Evolutionary conservation across 371 early-diverging fungal species (phyloP).

Genomic region (Haplosporangium sp.): DNA sequence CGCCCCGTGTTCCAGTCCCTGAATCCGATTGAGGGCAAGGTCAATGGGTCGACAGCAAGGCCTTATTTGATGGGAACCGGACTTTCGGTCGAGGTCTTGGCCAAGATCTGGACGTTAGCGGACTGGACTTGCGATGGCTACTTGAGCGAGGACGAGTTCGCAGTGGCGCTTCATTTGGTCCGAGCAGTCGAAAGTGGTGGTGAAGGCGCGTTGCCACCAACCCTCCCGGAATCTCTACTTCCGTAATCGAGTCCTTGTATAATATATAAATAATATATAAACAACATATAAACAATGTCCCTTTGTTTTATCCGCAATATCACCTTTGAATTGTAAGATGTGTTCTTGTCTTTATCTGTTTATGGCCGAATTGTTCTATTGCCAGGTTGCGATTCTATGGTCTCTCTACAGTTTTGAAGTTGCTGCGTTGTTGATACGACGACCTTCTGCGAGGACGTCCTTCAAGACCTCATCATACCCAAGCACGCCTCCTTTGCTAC

Average conservation of each 20-base stretch:
- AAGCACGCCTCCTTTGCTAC: constrained; percentile 47
- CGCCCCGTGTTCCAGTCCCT: constrained; percentile 59
- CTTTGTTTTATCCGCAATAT: too few relatives aligned
- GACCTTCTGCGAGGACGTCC: constrained; percentile 42
- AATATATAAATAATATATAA: neutral
- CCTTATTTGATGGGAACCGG: constrained; percentile 73
- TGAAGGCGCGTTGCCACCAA: constrained; percentile 57
- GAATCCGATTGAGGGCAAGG: constrained; percentile 70
- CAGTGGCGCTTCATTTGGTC: constrained; percentile 73
- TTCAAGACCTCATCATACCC: constrained; percentile 50
- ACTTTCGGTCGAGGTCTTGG: constrained; percentile 65
- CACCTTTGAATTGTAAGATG: neutral
- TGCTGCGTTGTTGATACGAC: constrained; percentile 32
- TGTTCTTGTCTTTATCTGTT: neutral
- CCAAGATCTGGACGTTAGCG: constrained; percentile 76
- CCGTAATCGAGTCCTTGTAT: constrained; percentile 37
- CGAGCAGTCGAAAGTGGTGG: constrained; percentile 65
- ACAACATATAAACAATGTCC: constrained; percentile 11
- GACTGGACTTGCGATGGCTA: constrained; percentile 80
- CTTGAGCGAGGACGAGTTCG: constrained; percentile 75
- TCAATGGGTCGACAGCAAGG: constrained; percentile 65
- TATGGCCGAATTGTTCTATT: too few relatives aligned
- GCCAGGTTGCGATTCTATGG: too few relatives aligned
- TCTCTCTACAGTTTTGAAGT: constrained; percentile 24
- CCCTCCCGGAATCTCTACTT: constrained; percentile 60